These are phyloP conservation scores for Discostella stelligeroides DNA, from an alignment of 108 stramenopile genomes.

Conservation along the genomic window DNA sequence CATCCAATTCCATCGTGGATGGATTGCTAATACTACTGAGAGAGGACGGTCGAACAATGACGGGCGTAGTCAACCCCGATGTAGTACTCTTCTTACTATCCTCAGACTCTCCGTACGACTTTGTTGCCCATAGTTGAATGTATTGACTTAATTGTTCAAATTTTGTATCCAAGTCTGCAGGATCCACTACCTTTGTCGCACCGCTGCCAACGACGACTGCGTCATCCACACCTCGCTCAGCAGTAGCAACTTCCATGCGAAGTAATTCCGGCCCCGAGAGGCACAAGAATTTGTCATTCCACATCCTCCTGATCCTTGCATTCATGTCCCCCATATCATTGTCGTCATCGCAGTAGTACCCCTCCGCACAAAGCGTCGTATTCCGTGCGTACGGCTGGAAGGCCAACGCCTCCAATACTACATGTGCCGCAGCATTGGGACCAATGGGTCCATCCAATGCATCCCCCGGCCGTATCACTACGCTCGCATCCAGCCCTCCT, in stretches of 20 bases:
- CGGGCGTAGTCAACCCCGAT: constrained; percentile 76
- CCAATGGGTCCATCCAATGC: constrained; percentile 45
- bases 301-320: constrained; percentile 34
- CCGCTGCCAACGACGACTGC: background rate
- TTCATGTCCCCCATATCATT: background rate
- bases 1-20: constrained; percentile 39
- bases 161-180: constrained; percentile 22
- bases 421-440: constrained; percentile 48
- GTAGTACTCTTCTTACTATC: constrained; percentile 56
- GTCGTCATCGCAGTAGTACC: constrained; percentile 1
- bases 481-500: too few species aligned
- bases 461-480: constrained; percentile 57
- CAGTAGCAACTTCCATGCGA: constrained; percentile 41
- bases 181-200: too few species aligned
- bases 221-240: background rate
- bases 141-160: constrained; percentile 61
- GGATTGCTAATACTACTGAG: background rate
- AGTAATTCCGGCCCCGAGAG: constrained; percentile 80
- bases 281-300: constrained; percentile 73
- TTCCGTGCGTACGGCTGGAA: constrained; percentile 58
- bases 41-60: constrained; percentile 31
- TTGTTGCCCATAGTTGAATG: constrained; percentile 66
- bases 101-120: constrained; percentile 42
- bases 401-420: constrained; percentile 55
- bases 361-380: constrained; percentile 46